Percentiles rank a stretch among this genome's conserved stretches.
Evolutionary conservation across 805 yeast genomes (phyloP).

Genomic region (Candida tibetensis): DNA sequence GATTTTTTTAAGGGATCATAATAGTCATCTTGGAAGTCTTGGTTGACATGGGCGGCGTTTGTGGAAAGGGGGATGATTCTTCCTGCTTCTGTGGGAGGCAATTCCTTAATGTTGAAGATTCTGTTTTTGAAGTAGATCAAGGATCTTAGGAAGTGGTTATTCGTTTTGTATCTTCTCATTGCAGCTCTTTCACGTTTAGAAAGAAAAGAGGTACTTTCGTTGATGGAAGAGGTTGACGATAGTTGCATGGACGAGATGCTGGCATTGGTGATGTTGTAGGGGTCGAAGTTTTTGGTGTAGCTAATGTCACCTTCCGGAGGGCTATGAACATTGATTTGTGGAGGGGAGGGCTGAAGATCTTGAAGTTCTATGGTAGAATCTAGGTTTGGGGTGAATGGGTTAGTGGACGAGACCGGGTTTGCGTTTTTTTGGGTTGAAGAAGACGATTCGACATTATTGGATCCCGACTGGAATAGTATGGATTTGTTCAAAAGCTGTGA

Average conservation of each 20-base stretch:
- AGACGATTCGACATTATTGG: no score
- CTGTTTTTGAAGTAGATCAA: slow-evolving; percentile 27
- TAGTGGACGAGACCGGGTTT: background rate
- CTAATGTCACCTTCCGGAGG: slow-evolving; percentile 2
- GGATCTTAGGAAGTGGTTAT: slow-evolving; percentile 11
- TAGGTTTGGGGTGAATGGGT: slow-evolving; percentile 6
- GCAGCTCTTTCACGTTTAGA: slow-evolving; percentile 14
- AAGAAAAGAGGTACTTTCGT: slow-evolving; percentile 18
- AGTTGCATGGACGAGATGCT: slow-evolving; percentile 23
- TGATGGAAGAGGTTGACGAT: slow-evolving; percentile 11
- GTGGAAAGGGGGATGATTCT: slow-evolving; percentile 68
- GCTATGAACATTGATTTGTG: slow-evolving; percentile 22
- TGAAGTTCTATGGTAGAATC: slow-evolving; percentile 10
- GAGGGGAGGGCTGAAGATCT: slow-evolving; percentile 14
- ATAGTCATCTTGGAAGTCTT: slow-evolving; percentile 27
- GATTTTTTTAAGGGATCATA: slow-evolving; percentile 21
- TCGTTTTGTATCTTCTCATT: slow-evolving; percentile 12
- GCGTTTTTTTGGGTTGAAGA: background rate
- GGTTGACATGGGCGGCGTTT: slow-evolving; percentile 34
- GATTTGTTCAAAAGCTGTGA: slow-evolving; percentile 59
- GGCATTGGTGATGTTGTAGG: slow-evolving; percentile 10
- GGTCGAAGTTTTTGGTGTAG: slow-evolving; percentile 5
- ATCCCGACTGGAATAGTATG: background rate
- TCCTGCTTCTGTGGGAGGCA: slow-evolving; percentile 63
- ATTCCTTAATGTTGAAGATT: slow-evolving; percentile 44